Evolutionary conservation across 139 green algal species (phyloP).

Genomic region (Ettlia oleoabundans): DNA sequence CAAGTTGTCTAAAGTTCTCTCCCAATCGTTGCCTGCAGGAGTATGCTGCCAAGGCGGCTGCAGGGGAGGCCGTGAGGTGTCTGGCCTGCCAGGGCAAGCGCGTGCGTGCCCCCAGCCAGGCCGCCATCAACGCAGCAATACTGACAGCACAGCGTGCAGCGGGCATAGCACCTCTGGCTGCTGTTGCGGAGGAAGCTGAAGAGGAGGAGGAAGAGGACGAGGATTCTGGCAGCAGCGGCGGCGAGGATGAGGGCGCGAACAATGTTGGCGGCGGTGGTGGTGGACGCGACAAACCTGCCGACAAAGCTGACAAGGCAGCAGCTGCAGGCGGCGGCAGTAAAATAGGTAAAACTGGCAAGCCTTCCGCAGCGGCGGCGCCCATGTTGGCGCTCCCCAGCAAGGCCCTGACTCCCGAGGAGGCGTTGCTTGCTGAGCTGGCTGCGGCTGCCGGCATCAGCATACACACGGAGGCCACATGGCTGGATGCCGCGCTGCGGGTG

Average conservation of each 20-base stretch:
- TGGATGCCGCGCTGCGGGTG: conserved; percentile 23
- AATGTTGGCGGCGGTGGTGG: background rate
- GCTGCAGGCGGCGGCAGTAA: background rate
- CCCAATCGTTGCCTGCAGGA: background rate
- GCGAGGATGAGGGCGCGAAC: conserved; percentile 3
- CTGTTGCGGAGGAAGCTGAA: background rate
- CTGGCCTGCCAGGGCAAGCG: conserved; percentile 43
- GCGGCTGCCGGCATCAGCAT: background rate
- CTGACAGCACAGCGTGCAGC: conserved; percentile 3
- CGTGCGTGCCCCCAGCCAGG: conserved; percentile 42
- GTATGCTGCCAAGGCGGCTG: conserved; percentile 12
- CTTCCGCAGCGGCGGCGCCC: background rate
- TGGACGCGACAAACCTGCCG: background rate
- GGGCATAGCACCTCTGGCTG: background rate
- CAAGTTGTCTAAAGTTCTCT: background rate
- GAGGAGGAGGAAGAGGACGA: conserved; percentile 12
- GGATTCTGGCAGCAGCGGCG: background rate
- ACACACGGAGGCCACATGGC: conserved; percentile 32
- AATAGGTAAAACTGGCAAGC: background rate
- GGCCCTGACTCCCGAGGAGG: background rate
- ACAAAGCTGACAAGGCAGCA: background rate
- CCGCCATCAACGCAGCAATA: conserved; percentile 41
- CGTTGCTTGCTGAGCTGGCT: conserved; percentile 11
- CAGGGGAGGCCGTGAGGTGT: conserved; percentile 1
- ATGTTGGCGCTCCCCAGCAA: background rate